Base-by-base conservation (phyloP, 2,329 filamentous ascomycete genomes). In the Colletotrichum theobromicola region DNA sequence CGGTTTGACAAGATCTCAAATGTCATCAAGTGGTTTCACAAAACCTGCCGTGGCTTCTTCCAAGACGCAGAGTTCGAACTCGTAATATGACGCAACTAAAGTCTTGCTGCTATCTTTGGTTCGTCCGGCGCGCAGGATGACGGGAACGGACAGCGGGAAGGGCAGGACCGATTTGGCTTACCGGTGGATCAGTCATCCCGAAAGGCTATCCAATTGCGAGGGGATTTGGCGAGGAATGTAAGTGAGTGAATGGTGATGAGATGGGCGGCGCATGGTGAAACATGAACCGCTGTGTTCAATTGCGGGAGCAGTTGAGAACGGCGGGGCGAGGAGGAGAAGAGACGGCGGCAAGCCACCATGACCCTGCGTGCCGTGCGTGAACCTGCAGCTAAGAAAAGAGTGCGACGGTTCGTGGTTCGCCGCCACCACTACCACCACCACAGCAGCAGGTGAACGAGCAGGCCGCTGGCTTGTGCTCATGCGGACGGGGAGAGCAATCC, bases 341-440 rank as follows among this genome's bases (percentile, higher is more conserved):
- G 46, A 55, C 32, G 67, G 72, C 67, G 53, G 62, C 62, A 71
- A 74, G 72, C 72, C 72, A 63, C 72, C 62, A 32, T 62, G 62
- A 67, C 68, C 68, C 63, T 72, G 62, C 28, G 26, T 50, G 35
- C 42, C 42, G 72, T 16, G 68, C 62, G 64, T 63, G 55, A 67
- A 55, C 72, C 2, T n/a, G 63, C 63, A 72, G 57, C 57, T 53
- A 63, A 72, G 68, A 63, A 72, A 67, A 72, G 68, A 15, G 26
- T 6, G 16, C 62, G 46, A 63, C 63, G 30, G 46, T 62, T 67
- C 55, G 26, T 66, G 67, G 34, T 32, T 61, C 16, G 55, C 61
- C 67, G 30, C 28, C 26, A 24, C 30, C 5, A 24, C 42, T n/a
- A 46, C 28, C 26, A 24, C 30, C 5, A 24, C 42, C 42, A 46